Base-by-base conservation (phyloP, 1,284 basidiomycete species). In the Pyrrhoderma noxium region DNA sequence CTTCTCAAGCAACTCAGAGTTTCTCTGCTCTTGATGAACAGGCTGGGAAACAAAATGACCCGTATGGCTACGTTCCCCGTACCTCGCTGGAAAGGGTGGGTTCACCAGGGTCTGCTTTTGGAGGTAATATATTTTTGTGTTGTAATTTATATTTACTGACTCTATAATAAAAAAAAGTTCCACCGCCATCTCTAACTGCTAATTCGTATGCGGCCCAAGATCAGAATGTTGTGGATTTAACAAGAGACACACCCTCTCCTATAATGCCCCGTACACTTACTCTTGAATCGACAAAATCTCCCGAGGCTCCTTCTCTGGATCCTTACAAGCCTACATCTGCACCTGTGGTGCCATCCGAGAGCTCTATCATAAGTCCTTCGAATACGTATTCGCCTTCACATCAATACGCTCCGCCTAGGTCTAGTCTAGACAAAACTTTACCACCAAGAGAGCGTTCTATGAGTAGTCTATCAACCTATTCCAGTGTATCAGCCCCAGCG, bases 401-500 rank as follows among this genome's bases (percentile, higher is more conserved):
- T 43, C 40, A 43, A 16, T 43, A 52, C 22, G 45, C 45, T 11
- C 45, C 45, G 8, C 39, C n/a, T 25, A 45, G 37, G 18, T 25
- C 31, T 13, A 43, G 31, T 39, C 47, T 42, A 14, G 45, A 43
- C 23, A 5, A 40, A 8, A 18, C 40, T 18, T 51, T 48, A n/a
- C 27, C 42, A 49, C 45, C 19, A 1, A 72, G 69, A 34, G 65
- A 61, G 38, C 67, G 75, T 37, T 76, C 79, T 4, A 65, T 67
- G 51, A 79, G 79, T 2, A 79, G 73, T 59, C 67, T 71, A 1
- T 79, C 79, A n/a, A 59, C 64, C 13, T 60, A 72, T 39, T 74
- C 77, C 23, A 62, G 65, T 11, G 51, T 59, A 3, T 72, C 72
- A 2, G 60, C 61, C 8, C 38, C 61, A 22, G 50, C 61, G 18